A percentile compares a stretch with the other conserved stretches of the same genome.
phyloP scores from a whole-genome alignment of 2,329 filamentous ascomycete genomes.

The Sclerotinia minor region DNA sequence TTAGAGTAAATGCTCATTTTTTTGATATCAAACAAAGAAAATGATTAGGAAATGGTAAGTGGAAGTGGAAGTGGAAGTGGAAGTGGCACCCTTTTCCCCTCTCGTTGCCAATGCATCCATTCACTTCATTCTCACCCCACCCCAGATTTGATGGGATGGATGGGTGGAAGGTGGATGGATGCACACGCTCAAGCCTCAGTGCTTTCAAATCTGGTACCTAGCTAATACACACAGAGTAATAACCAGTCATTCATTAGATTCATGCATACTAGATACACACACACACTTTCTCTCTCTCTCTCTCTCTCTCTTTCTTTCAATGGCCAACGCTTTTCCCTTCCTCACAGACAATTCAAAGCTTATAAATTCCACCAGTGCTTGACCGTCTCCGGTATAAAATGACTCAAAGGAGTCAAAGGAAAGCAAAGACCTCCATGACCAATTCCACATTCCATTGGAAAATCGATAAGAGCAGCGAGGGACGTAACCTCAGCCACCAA shows the following conservation, averaged over 20 bases:
- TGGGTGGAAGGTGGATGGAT: neutral
- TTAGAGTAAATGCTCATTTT: neutral
- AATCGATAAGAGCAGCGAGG: constrained; percentile 7
- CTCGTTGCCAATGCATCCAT: neutral
- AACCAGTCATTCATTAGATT: neutral
- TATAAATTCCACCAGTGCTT: neutral
- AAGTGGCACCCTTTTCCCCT: neutral
- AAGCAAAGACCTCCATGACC: neutral
- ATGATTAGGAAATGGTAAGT: neutral
- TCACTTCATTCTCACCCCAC: too few species aligned
- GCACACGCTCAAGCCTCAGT: constrained; percentile 1
- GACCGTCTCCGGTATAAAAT: neutral
- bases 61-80: too few species aligned
- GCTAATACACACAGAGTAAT: too few species aligned
- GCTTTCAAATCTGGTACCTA: neutral
- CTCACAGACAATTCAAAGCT: neutral
- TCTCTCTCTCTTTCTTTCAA: neutral
- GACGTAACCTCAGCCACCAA: neutral
- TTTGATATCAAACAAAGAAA: constrained; percentile 8
- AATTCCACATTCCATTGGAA: neutral
- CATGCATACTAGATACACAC: neutral
- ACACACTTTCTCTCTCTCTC: neutral
- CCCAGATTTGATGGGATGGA: too few species aligned
- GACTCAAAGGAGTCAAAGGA: constrained; percentile 14
- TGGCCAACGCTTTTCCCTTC: neutral